These are phyloP conservation scores for Neonectria ditissima DNA, from an alignment of 2,329 filamentous ascomycete genomes.

Conservation along the genomic window DNA sequence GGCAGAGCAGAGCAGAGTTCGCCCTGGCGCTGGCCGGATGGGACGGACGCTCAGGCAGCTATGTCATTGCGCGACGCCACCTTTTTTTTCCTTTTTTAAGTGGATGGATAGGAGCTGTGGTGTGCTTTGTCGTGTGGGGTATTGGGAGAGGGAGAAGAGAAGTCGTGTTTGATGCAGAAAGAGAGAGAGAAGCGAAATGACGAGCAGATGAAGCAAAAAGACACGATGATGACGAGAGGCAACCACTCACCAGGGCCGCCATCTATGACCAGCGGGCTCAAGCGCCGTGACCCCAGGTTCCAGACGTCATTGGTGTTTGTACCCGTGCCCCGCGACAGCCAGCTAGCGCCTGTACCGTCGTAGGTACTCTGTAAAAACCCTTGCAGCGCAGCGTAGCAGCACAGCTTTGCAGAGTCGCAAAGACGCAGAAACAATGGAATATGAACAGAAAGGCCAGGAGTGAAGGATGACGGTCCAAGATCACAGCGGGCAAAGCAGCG, in stretches of 20 bases:
- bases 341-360: slow-evolving; percentile 21
- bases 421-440: neutral
- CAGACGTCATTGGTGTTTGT: slow-evolving; percentile 47
- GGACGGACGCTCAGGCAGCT: slow-evolving; percentile 27
- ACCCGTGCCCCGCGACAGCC: slow-evolving; percentile 17
- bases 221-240: slow-evolving; percentile 1
- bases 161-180: neutral
- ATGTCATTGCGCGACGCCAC: slow-evolving; percentile 42
- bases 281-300: slow-evolving; percentile 41
- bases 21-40: slow-evolving; percentile 24
- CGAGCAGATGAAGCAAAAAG: slow-evolving; percentile 6
- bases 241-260: slow-evolving; percentile 51
- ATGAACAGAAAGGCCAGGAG: neutral
- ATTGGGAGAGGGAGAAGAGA: neutral
- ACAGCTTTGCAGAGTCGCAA: neutral
- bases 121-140: slow-evolving; percentile 3
- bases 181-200: neutral
- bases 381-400: neutral
- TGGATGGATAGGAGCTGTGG: slow-evolving; percentile 6
- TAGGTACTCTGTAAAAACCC: slow-evolving; percentile 5
- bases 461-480: neutral
- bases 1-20: slow-evolving; percentile 21
- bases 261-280: slow-evolving; percentile 44
- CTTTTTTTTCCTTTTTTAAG: slow-evolving; percentile 13
- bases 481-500: neutral